Evolutionary conservation across 352 stramenopile species (phyloP).

Genomic region (Aphanomyces stellatus): DNA sequence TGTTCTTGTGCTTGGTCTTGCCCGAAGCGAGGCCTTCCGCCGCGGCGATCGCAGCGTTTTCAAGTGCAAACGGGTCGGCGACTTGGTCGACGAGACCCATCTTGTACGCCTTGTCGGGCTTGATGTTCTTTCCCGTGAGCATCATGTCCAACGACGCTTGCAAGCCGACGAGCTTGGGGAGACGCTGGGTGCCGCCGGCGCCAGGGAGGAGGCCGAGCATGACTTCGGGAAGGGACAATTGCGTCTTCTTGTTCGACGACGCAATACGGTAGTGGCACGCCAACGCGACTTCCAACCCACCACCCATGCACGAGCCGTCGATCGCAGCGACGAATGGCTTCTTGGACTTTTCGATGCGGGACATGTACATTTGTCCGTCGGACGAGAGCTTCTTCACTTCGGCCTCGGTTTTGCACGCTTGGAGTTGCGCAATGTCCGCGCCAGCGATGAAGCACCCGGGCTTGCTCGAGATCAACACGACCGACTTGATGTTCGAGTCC

Average conservation of each 20-base stretch:
- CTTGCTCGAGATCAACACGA: constrained; percentile 97
- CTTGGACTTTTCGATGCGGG: constrained; percentile 86
- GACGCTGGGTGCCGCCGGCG: constrained; percentile 95
- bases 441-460: constrained; percentile 97
- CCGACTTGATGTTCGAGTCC: constrained; percentile 90
- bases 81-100: constrained; percentile 96
- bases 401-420: constrained; percentile 74
- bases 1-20: constrained; percentile 84
- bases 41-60: constrained; percentile 84
- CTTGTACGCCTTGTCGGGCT: constrained; percentile 93
- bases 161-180: constrained; percentile 91
- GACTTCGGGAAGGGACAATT: constrained; percentile 94
- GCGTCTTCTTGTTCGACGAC: constrained; percentile 92
- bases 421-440: constrained; percentile 96
- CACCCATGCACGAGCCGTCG: constrained; percentile 93
- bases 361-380: constrained; percentile 91
- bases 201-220: constrained; percentile 96
- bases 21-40: constrained; percentile 86
- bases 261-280: constrained; percentile 97
- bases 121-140: constrained; percentile 95
- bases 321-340: constrained; percentile 95
- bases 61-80: constrained; percentile 83
- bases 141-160: constrained; percentile 95
- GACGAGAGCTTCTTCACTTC: constrained; percentile 89
- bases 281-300: constrained; percentile 95